These are phyloP conservation scores for Hypomontagnella submonticulosa DNA, from an alignment of 495 filamentous ascomycete species.

Conservation along the genomic window DNA sequence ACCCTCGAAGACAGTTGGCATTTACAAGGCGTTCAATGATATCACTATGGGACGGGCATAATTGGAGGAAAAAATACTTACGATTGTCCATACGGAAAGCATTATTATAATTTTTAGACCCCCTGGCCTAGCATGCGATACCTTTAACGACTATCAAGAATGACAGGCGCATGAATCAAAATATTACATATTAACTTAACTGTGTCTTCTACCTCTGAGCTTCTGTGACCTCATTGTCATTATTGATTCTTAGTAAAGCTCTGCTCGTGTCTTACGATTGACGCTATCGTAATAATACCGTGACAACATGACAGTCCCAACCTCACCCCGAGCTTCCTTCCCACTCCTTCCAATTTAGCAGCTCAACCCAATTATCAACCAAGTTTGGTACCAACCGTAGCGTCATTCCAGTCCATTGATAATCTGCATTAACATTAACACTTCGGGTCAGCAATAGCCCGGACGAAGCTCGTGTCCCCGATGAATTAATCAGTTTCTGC, in stretches of 20 bases:
- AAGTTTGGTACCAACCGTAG: too few species aligned
- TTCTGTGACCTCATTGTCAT: conserved; percentile 14
- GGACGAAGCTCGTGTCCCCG: not conserved
- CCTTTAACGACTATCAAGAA: conserved; percentile 29
- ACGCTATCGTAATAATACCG: not conserved
- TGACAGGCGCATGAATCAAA: conserved; percentile 31
- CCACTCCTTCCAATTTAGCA: not conserved
- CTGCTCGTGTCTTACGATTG: not conserved
- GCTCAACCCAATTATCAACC: too few species aligned
- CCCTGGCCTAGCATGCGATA: conserved; percentile 35
- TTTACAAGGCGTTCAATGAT: conserved; percentile 45
- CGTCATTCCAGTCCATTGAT: too few species aligned
- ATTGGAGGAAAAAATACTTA: conserved; percentile 32
- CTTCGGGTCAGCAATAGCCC: not conserved
- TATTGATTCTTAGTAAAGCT: too few species aligned
- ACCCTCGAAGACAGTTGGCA: conserved; percentile 44
- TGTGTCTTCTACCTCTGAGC: conserved; percentile 12
- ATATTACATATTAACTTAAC: conserved; percentile 14
- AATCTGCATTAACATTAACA: too few species aligned
- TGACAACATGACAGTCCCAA: not conserved
- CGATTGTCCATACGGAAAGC: conserved; percentile 27
- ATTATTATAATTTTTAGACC: conserved; percentile 28
- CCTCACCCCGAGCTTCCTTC: too few species aligned
- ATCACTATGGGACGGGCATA: conserved; percentile 41
- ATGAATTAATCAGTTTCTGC: not conserved